phyloP scores from a whole-genome alignment of 73 alveolate genomes.

The Stentor roeselii region DNA sequence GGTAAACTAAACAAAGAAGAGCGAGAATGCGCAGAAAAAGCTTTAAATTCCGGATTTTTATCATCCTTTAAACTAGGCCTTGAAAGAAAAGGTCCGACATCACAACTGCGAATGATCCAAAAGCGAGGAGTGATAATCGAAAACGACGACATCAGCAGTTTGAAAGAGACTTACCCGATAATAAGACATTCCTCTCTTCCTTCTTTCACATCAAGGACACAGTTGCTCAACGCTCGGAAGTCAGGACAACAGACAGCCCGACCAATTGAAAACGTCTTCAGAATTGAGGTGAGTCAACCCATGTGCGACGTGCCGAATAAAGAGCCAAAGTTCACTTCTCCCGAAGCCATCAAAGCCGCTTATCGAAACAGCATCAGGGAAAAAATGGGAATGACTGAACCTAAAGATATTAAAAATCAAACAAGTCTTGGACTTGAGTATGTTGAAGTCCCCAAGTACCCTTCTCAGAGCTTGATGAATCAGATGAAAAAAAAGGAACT shows the following conservation, averaged over 20 bases:
- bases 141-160: slow-evolving; percentile 68
- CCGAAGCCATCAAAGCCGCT: neutral
- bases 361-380: neutral
- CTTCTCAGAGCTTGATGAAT: neutral
- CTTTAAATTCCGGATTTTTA: slow-evolving; percentile 35
- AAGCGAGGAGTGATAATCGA: slow-evolving; percentile 77
- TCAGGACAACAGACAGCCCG: neutral
- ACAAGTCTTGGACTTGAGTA: neutral
- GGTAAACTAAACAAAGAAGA: slow-evolving; percentile 76
- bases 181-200: neutral
- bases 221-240: neutral
- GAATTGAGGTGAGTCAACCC: neutral
- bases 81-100: slow-evolving; percentile 57
- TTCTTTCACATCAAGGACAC: neutral
- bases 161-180: slow-evolving; percentile 64
- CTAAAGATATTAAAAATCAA: neutral
- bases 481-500: neutral
- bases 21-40: slow-evolving; percentile 34
- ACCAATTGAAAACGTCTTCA: neutral
- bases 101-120: slow-evolving; percentile 62
- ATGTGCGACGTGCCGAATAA: neutral
- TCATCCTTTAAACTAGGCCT: slow-evolving; percentile 64
- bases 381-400: neutral
- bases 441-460: neutral
- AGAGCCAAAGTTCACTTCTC: neutral